Conservation (phyloP, 2,329 filamentous ascomycete genomes). For the Didymella pomorum region DNA sequence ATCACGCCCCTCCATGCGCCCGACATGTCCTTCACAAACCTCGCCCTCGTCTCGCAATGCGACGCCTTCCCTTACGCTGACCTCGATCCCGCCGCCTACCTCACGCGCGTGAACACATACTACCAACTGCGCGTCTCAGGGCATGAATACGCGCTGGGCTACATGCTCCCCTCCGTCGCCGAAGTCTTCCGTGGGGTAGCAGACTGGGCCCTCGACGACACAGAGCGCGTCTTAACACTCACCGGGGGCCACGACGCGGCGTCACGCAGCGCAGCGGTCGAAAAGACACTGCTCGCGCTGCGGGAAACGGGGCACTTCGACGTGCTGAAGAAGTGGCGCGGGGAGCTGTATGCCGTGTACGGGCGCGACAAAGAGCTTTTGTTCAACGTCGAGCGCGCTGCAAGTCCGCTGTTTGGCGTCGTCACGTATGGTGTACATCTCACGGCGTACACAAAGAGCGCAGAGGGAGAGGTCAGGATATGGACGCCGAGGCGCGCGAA, state of each 20-base stretch:
- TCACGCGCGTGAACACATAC: slow-evolving; percentile 62
- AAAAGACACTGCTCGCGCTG: slow-evolving; percentile 70
- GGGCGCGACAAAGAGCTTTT: slow-evolving; percentile 50
- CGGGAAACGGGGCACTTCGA: slow-evolving; percentile 74
- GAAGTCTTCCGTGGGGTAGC: slow-evolving; percentile 63
- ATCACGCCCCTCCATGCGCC: background rate
- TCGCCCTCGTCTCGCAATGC: slow-evolving; percentile 65
- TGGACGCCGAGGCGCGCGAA: slow-evolving; percentile 83
- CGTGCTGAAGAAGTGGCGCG: slow-evolving; percentile 64
- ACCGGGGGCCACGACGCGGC: slow-evolving; percentile 66
- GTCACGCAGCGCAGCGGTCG: slow-evolving; percentile 67
- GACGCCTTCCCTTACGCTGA: slow-evolving; percentile 82
- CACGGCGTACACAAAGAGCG: slow-evolving; percentile 49
- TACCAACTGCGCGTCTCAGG: slow-evolving; percentile 73
- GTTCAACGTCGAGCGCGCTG: slow-evolving; percentile 54
- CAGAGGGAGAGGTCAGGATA: slow-evolving; percentile 69
- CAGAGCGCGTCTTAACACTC: slow-evolving; percentile 69
- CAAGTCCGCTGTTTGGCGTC: slow-evolving; percentile 54
- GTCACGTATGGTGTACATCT: slow-evolving; percentile 56
- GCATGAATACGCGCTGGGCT: slow-evolving; percentile 67
- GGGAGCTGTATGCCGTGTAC: slow-evolving; percentile 55
- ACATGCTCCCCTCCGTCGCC: slow-evolving; percentile 69
- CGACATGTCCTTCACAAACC: slow-evolving; percentile 55
- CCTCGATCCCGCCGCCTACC: slow-evolving; percentile 64
- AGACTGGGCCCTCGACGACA: slow-evolving; percentile 67